Conservation (phyloP, 768 basidiomycete genomes). For the Gymnopilus dilepis region DNA sequence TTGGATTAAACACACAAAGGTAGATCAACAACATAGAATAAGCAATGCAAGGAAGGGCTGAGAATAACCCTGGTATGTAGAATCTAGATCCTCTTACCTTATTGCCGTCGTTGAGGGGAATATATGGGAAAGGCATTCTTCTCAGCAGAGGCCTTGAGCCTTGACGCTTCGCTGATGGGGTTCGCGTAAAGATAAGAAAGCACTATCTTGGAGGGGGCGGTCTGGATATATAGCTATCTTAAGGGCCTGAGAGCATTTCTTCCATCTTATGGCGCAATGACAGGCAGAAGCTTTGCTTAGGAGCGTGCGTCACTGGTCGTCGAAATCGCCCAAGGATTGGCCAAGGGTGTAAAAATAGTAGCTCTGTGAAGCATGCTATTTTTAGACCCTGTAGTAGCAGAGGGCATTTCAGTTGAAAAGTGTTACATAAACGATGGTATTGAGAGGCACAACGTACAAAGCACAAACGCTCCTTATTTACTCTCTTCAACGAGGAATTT, state of each 20-base stretch:
- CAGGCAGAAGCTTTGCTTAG: not conserved
- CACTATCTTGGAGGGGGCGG: too few species aligned
- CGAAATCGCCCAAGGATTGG: not conserved
- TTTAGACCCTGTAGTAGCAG: not conserved
- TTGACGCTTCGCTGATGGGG: too few species aligned
- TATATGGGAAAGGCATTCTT: constrained; percentile 46
- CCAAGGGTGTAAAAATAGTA: not conserved
- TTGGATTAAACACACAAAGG: constrained; percentile 57
- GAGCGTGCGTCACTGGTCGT: not conserved
- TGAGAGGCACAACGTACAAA: too few species aligned
- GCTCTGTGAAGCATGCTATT: not conserved
- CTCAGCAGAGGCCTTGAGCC: not conserved
- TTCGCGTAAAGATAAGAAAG: too few species aligned
- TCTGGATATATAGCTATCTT: not conserved
- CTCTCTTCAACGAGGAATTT: not conserved
- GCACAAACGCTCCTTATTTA: too few species aligned
- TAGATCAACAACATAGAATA: not conserved
- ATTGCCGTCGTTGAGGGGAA: constrained; percentile 47
- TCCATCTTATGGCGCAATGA: not conserved
- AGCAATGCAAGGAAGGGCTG: too few species aligned
- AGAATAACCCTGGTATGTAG: not conserved
- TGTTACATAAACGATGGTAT: too few species aligned
- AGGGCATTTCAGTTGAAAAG: too few species aligned
- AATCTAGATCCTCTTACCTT: constrained; percentile 34
- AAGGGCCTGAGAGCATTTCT: not conserved